Evolutionary conservation across 2,329 filamentous ascomycete genomes (phyloP), one percentile per base, ranked within the genome.

Genomic region (Allantophomopsis lycopodina): DNA sequence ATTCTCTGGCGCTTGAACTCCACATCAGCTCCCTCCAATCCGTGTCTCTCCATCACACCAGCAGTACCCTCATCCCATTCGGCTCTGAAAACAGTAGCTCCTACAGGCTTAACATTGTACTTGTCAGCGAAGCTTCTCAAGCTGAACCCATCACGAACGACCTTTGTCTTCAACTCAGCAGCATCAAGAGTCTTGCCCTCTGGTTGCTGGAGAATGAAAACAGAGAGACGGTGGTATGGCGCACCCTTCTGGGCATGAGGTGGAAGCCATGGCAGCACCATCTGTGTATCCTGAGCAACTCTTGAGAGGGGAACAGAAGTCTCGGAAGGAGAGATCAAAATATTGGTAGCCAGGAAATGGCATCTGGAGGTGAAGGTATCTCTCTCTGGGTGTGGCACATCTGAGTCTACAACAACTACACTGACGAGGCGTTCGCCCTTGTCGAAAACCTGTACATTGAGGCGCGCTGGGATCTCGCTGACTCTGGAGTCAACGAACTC

Each of bases 21-120:
- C 46, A 95, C 58, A 53, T 93, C 80, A 42, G 78, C 77, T 36
- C 86, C 86, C 20, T 76, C 71, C 45, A 93, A 68, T 44, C 74
- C 76, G 50, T 83, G 73, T 51, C 83, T 73, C 55, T 76, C 68
- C 89, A 98, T 95, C 46, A 98, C 85, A 38, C 67, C 77, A n/a
- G 75, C 77, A 39, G 84, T 98, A 51, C 73, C 76, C 43, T 91
- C 83, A 59, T 98, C 91, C 85, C 88, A 96, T 48, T 82, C 65
- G 44, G 77, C 80, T 48, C 91, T 78, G 77, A 96, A 98, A 51
- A 98, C 65, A 56, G 78, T 84, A 51, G 86, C 83, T 34, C 88
- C 88, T 42, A 95, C 76, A 7, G 88, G 75, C 42, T 66, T 70
- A 44, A 91, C 65, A 42, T 65, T 61, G 56, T 84, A 75, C 56